phyloP scores from a whole-genome alignment of 2,329 filamentous ascomycete species.

The Fusarium sp. region DNA sequence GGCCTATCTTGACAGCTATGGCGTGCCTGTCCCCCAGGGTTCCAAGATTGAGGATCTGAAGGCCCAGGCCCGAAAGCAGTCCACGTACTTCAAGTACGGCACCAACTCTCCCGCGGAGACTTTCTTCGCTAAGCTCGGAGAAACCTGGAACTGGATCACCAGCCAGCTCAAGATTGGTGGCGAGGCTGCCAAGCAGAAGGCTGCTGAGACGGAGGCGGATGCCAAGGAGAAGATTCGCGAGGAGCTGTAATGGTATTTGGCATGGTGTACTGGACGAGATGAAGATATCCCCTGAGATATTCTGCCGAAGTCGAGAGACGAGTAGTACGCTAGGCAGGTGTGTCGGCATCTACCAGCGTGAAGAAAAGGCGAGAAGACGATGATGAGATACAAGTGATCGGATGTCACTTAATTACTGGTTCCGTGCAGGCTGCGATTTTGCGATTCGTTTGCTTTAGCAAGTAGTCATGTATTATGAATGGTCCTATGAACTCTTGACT shows the following conservation, averaged over 20 bases:
- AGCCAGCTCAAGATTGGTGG: slow-evolving; percentile 58
- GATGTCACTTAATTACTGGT: neutral
- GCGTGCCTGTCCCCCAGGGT: slow-evolving; percentile 71
- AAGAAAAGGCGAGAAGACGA: slow-evolving; percentile 1
- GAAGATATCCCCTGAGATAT: neutral
- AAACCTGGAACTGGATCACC: slow-evolving; percentile 61
- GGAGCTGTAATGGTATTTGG: slow-evolving; percentile 55
- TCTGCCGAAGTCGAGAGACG: neutral
- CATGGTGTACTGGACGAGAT: neutral
- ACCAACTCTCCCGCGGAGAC: slow-evolving; percentile 71
- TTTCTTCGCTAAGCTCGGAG: slow-evolving; percentile 68
- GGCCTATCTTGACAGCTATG: slow-evolving; percentile 80
- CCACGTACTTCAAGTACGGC: slow-evolving; percentile 79
- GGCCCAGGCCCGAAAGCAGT: slow-evolving; percentile 74
- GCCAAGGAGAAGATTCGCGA: slow-evolving; percentile 52
- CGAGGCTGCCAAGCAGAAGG: slow-evolving; percentile 59
- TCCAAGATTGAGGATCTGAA: slow-evolving; percentile 73
- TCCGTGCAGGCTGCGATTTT: slow-evolving; percentile 1
- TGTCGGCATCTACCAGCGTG: neutral
- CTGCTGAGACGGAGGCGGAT: slow-evolving; percentile 46
- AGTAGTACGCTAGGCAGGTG: neutral
- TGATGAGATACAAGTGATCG: neutral
- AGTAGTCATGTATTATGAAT: slow-evolving; percentile 31
- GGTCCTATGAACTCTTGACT: slow-evolving; percentile 3
- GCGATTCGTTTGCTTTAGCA: slow-evolving; percentile 28